Evolutionary conservation across 2,329 filamentous ascomycete species (phyloP).

Genomic region (Aspergillus sojae): DNA sequence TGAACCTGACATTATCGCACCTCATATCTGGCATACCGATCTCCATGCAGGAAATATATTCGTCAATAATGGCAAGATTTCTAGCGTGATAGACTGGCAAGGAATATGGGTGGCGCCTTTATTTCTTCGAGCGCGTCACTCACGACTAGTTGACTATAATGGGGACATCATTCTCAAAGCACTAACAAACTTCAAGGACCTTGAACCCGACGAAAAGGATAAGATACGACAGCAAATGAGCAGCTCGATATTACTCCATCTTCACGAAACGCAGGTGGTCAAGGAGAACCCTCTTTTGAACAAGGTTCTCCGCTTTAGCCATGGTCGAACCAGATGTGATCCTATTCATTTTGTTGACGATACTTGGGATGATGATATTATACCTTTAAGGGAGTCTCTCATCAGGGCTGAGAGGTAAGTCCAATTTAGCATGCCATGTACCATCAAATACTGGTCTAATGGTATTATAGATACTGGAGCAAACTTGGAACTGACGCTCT

Average conservation of each 20-base stretch:
- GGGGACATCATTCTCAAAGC: slow-evolving; percentile 27
- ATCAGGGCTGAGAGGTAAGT: slow-evolving; percentile 29
- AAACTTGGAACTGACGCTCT: not conserved
- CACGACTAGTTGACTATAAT: slow-evolving; percentile 29
- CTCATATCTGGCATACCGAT: slow-evolving; percentile 46
- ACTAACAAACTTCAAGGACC: slow-evolving; percentile 27
- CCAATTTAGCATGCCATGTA: too few species aligned
- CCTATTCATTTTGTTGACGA: slow-evolving; percentile 22
- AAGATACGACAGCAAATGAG: slow-evolving; percentile 21
- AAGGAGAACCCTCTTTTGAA: slow-evolving; percentile 18
- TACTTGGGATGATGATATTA: slow-evolving; percentile 29
- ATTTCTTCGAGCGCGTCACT: slow-evolving; percentile 26
- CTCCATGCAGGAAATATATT: slow-evolving; percentile 45
- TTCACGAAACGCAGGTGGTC: slow-evolving; percentile 23
- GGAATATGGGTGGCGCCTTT: slow-evolving; percentile 33
- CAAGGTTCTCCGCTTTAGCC: slow-evolving; percentile 18
- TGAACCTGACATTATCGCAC: slow-evolving; percentile 22
- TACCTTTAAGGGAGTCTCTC: slow-evolving; percentile 27
- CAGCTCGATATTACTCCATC: slow-evolving; percentile 26
- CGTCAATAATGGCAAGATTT: slow-evolving; percentile 37
- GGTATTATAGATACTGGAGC: not conserved
- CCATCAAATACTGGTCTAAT: too few species aligned
- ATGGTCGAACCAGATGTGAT: slow-evolving; percentile 24
- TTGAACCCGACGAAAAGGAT: slow-evolving; percentile 18
- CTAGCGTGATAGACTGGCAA: slow-evolving; percentile 49